Evolutionary conservation across 2,329 filamentous ascomycete genomes (phyloP), one percentile per base, ranked within the genome.

Genomic region (Diaporthe sp.): DNA sequence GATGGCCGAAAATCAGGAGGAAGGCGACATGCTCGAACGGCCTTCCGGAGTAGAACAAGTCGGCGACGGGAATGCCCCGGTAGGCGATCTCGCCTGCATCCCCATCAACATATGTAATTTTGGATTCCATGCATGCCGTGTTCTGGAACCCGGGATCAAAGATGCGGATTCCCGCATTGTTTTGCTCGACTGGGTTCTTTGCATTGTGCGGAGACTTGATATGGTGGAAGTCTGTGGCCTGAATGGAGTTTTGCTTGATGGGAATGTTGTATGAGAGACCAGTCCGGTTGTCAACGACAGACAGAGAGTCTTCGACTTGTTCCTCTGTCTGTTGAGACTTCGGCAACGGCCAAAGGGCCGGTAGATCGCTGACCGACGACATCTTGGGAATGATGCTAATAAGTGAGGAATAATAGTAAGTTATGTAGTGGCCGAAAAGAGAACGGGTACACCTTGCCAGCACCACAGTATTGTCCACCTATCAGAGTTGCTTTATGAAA

Each of bases 91-190:
- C 62, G 28, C 62, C 62, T 10, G 31, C 62, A 10, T 53, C 31
- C 6, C 62, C 62, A 39, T 68, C 62, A 53, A 68, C 62, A 53
- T 68, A 68, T 5, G 62, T 68, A 13, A 68, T 68, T 6, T 68
- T 4, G 12, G 62, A 53, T 37, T 37, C 17, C 62, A 68, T 51
- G 15, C 62, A 53, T 39, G 46, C 62, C 5, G 62, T 68, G 46
- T 68, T 68, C 22, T 68, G 62, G 31, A 68, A 68, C 9, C 46
- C 62, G 46, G 62, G 62, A 39, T 68, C 46, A 10, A 39, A 68
- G 31, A 68, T 28, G 28, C 62, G 62, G 28, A 68, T 19, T 51
- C 62, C 46, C 34, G 62, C 62, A 37, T 12, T 49, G 42, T 68
- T 68, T 12, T 68, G 62, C 44, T 68, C 62, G 31, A 39, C 62